Conservation (phyloP, 306 rosid genomes). For the Pyrus bretschneideri region DNA sequence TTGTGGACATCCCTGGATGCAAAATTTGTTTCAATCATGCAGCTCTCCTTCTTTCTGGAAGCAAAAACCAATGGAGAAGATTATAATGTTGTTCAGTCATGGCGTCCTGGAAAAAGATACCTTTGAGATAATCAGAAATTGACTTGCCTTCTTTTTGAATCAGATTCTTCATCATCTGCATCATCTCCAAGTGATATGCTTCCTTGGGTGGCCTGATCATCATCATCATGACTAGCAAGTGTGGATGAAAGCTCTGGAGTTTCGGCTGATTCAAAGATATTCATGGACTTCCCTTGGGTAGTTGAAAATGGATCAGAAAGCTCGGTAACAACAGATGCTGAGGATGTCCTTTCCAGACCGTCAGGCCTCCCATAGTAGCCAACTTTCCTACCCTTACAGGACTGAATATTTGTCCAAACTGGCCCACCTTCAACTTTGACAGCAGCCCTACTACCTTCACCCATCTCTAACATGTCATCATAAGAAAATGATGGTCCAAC, state of each 20-base stretch:
- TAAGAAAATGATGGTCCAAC: slow-evolving; percentile 30
- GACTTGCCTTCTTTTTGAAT: slow-evolving; percentile 61
- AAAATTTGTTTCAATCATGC: slow-evolving; percentile 40
- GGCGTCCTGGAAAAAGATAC: slow-evolving; percentile 1
- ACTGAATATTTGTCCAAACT: slow-evolving; percentile 44
- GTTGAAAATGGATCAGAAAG: slow-evolving; percentile 46
- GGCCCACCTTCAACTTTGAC: slow-evolving; percentile 42
- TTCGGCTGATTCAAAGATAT: slow-evolving; percentile 43
- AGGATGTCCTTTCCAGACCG: slow-evolving; percentile 59
- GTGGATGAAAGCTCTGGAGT: slow-evolving; percentile 67
- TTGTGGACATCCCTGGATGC: slow-evolving; percentile 60
- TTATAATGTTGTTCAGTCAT: neutral
- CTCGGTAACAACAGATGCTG: slow-evolving; percentile 50
- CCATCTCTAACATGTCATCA: slow-evolving; percentile 46
- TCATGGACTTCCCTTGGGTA: slow-evolving; percentile 34
- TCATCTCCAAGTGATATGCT: slow-evolving; percentile 36
- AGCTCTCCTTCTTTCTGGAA: slow-evolving; percentile 60
- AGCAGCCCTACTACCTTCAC: slow-evolving; percentile 39
- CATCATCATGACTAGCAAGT: slow-evolving; percentile 47
- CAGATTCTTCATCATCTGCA: slow-evolving; percentile 55
- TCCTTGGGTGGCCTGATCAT: slow-evolving; percentile 48
- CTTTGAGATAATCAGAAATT: neutral
- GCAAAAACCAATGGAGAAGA: slow-evolving; percentile 16
- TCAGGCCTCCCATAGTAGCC: slow-evolving; percentile 44
- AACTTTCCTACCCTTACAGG: slow-evolving; percentile 31